Evolutionary conservation across 1,139 yeast species (phyloP), one percentile per base, ranked within the genome.

Genomic region (Meyerozyma elateridarum): DNA sequence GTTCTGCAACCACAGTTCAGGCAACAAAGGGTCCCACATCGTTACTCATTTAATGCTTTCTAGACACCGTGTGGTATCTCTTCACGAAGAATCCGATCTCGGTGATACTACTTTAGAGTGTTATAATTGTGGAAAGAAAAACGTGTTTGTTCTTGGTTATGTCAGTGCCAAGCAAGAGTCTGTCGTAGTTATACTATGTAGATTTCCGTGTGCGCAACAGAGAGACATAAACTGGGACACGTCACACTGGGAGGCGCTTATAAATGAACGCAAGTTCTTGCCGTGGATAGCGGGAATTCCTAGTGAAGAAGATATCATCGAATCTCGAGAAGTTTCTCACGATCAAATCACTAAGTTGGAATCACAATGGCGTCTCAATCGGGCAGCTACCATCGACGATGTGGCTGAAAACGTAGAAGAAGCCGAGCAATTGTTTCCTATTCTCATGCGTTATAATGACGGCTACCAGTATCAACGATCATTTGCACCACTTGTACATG

Each of bases 101-200:
- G 96, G 96, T 9, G 95, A 83, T 36, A 81, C 91, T 4, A 71
- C 78, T 1, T 62, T 89, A 39, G 96, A 89, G 54, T 89, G 97
- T 60, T 89, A 88, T 59, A 82, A 81, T 49, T 89, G 96, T 64
- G 96, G 96, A 15, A 77, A 76, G 49, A 76, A 70, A 38, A 89
- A 88, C 47, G 85, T 82, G 4, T 89, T 89, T 48, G 67, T 82
- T 19, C 64, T 89, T 29, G 97, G 97, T 1, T 87, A 81, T 58
- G 94, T 89, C 12, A 74, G 89, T 20, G 96, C 96, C 4, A 85
- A 85, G 47, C 76, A 80, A 39, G 95, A 85, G 45, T 81, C 89
- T 4, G 89, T 87, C 29, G 91, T 89, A 42, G 95, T 89, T 7
- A 72, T 88, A 27, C 61, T 89, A 31, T 89, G 96, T 59, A 76